Evolutionary conservation across 257 asterid species (phyloP), one percentile per base, ranked within the genome.

Genomic region (Solanum chmielewskii): DNA sequence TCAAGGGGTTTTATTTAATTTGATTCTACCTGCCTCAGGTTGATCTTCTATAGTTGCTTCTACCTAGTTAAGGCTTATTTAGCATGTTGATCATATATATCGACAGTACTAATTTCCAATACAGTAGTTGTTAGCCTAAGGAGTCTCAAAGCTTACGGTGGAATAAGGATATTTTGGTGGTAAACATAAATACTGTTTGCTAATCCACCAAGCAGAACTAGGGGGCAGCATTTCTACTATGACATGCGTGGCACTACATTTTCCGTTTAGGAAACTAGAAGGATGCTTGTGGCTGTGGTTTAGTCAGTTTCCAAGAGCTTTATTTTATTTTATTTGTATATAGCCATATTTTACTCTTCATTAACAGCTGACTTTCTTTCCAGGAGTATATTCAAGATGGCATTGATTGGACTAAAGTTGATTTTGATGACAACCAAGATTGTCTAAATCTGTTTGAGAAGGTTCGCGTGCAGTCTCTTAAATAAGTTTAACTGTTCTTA

Each of bases 371-470:
- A 73, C 74, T 85, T 78, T 45, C 84, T 87, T 69, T 93, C 77
- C 95, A 97, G 99, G 99, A 96, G 91, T 97, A 96, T 87, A 93
- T 95, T 87, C 98, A 94, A 93, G 98, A 97, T 89, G 99, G 99
- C 89, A 97, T 97, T 93, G 99, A 97, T 92, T 97, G 99, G 99
- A 93, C 96, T 45, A 97, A 89, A 92, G 98, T 97, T 91, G 99
- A 96, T 89, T 97, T 94, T 91, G 99, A 97, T 86, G 99, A 97
- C 93, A 97, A 97, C 90, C 98, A 97, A 90, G 98, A 95, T 87
- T 97, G 99, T 90, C 96, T 97, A 86, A 93, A 96, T 92, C 95
- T 97, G 83, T 97, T 97, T 83, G 99, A 95, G 94, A 97, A 97
- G 99, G 99, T 95, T 49, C 23, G 69, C 31, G 85, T 2, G 3